phyloP scores from a whole-genome alignment of 768 basidiomycete species.

The Tricholoma sp. region DNA sequence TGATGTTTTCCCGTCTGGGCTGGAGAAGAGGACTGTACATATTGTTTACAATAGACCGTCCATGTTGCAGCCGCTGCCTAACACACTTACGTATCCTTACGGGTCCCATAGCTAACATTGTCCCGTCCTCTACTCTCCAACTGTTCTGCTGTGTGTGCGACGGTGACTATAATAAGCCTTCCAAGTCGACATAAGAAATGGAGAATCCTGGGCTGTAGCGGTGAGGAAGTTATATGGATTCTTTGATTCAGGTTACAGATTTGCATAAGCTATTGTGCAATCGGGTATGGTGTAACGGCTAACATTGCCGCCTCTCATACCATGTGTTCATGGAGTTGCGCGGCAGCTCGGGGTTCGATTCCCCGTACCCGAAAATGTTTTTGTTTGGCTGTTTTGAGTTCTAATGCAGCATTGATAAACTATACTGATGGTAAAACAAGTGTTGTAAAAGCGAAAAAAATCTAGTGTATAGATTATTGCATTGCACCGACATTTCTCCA shows the following conservation, averaged over 20 bases:
- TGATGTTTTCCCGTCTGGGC: no score
- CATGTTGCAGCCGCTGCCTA: no score
- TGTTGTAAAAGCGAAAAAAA: no score
- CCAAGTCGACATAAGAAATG: background rate
- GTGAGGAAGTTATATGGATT: background rate
- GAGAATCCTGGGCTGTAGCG: background rate
- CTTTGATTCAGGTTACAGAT: no score
- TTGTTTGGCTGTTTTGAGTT: no score
- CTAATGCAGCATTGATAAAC: no score
- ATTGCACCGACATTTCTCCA: constrained; percentile 25
- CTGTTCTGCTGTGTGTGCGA: background rate
- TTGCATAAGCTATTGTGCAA: no score
- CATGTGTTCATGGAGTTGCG: constrained; percentile 16
- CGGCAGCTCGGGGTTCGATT: constrained; percentile 52
- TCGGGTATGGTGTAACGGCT: constrained; percentile 54
- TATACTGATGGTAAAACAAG: no score
- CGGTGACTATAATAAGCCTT: background rate
- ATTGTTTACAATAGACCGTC: no score
- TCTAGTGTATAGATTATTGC: background rate
- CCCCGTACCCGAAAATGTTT: constrained; percentile 39
- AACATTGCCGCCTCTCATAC: constrained; percentile 55
- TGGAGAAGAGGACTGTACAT: no score
- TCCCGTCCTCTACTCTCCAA: background rate
- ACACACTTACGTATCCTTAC: background rate
- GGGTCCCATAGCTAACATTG: background rate